Evolutionary conservation across 1,139 yeast genomes (phyloP).

Genomic region (Pneumocystis canis): DNA sequence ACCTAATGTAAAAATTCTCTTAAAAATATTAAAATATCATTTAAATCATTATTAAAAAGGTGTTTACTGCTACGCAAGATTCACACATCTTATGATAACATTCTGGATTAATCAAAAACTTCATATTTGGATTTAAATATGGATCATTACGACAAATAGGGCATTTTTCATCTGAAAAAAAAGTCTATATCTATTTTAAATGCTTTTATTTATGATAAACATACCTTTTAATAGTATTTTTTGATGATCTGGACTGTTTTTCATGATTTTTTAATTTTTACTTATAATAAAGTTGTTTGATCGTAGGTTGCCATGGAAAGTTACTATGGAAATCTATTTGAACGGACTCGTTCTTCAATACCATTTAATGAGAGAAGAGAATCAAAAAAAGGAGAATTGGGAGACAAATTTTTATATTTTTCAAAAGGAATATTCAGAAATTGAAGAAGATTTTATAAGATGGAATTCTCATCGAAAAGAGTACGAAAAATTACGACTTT

Average conservation of each 20-base stretch:
- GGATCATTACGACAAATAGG: slow-evolving; percentile 95
- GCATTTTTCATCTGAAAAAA: slow-evolving; percentile 39
- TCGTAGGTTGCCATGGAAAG: background rate
- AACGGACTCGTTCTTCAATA: background rate
- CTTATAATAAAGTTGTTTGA: background rate
- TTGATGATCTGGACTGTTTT: background rate
- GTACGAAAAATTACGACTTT: background rate
- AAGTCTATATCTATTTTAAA: background rate
- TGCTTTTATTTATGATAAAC: background rate
- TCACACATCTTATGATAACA: slow-evolving; percentile 97
- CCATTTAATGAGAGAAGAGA: background rate
- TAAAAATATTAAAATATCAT: background rate
- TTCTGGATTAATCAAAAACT: slow-evolving; percentile 83
- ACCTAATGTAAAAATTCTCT: slow-evolving; percentile 52
- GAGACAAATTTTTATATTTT: background rate
- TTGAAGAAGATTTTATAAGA: background rate
- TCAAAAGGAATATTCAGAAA: background rate
- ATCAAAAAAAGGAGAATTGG: background rate
- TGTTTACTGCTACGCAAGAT: slow-evolving; percentile 81
- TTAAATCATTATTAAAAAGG: background rate
- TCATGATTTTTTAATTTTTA: background rate
- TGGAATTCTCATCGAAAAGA: background rate
- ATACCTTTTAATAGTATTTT: background rate
- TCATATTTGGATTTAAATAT: slow-evolving; percentile 86
- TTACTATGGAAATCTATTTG: background rate